Conservation (phyloP, 2,329 filamentous ascomycete species). For the Eutypa lata region DNA sequence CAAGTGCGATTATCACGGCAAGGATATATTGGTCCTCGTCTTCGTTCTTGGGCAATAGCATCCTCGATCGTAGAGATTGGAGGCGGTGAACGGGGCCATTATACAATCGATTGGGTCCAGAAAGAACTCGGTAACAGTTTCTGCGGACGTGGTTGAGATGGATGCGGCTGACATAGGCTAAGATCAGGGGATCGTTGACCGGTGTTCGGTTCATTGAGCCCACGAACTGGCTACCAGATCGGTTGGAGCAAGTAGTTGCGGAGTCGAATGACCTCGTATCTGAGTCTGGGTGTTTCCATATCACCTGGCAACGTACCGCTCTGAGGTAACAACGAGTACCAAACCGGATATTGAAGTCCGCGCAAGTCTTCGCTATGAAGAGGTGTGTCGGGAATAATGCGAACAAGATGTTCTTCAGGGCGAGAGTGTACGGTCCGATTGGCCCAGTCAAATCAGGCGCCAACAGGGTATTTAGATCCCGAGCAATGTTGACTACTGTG, state of each 20-base stretch:
- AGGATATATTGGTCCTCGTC: slow-evolving; percentile 53
- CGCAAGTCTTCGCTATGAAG: slow-evolving; percentile 25
- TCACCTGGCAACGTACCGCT: slow-evolving; percentile 44
- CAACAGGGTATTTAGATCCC: slow-evolving; percentile 42
- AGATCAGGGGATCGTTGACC: slow-evolving; percentile 29
- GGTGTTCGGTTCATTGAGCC: slow-evolving; percentile 11
- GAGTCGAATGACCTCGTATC: slow-evolving; percentile 31
- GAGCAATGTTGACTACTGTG: slow-evolving; percentile 40
- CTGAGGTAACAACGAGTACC: slow-evolving; percentile 42
- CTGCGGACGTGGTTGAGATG: slow-evolving; percentile 44
- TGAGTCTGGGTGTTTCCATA: slow-evolving; percentile 44
- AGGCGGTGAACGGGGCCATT: slow-evolving; percentile 49
- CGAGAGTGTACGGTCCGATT: slow-evolving; percentile 32
- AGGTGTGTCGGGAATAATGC: slow-evolving; percentile 39
- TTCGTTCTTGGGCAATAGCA: slow-evolving; percentile 42
- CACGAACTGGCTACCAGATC: slow-evolving; percentile 23
- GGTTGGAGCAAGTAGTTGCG: slow-evolving; percentile 31
- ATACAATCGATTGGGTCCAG: slow-evolving; percentile 34
- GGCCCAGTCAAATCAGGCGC: slow-evolving; percentile 29
- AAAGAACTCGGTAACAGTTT: slow-evolving; percentile 44
- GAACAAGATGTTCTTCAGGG: slow-evolving; percentile 42
- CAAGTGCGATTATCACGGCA: slow-evolving; percentile 53
- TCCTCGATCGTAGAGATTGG: slow-evolving; percentile 44
- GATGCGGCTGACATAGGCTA: slow-evolving; percentile 47
- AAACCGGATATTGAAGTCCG: slow-evolving; percentile 49